These are phyloP conservation scores for Metarhizium album DNA, from an alignment of 2,329 filamentous ascomycete genomes.

Conservation along the genomic window DNA sequence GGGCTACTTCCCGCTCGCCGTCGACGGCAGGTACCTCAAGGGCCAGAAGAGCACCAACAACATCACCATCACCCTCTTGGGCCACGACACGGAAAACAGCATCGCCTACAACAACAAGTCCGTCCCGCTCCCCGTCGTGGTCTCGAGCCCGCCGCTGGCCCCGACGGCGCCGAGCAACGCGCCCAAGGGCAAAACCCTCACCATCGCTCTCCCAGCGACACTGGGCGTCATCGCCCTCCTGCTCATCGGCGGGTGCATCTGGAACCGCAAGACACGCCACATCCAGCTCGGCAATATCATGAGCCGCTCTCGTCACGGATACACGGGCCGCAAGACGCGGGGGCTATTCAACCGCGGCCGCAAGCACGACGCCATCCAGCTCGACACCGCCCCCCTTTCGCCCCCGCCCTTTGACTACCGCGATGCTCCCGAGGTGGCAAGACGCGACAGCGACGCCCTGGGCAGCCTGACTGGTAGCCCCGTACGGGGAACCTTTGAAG, in stretches of 20 bases:
- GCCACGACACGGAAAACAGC: slow-evolving; percentile 21
- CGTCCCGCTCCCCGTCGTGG: slow-evolving; percentile 28
- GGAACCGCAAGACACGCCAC: slow-evolving; percentile 38
- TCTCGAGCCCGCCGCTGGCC: slow-evolving; percentile 23
- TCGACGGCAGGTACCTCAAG: slow-evolving; percentile 22
- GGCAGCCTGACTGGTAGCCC: slow-evolving; percentile 39
- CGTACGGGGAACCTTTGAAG: slow-evolving; percentile 29
- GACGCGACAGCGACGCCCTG: slow-evolving; percentile 35
- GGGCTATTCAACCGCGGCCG: slow-evolving; percentile 22
- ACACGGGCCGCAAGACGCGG: slow-evolving; percentile 29
- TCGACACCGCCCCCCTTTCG: slow-evolving; percentile 25
- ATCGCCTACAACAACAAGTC: slow-evolving; percentile 28
- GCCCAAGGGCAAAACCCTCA: slow-evolving; percentile 30
- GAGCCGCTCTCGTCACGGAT: slow-evolving; percentile 33
- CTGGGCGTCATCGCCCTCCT: slow-evolving; percentile 36
- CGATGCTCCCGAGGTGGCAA: slow-evolving; percentile 12
- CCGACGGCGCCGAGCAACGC: slow-evolving; percentile 22
- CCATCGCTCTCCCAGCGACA: slow-evolving; percentile 41
- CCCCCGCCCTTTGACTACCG: slow-evolving; percentile 14
- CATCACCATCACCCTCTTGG: slow-evolving; percentile 35
- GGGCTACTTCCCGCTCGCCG: slow-evolving; percentile 38
- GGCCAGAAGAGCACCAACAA: slow-evolving; percentile 23
- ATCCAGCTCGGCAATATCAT: slow-evolving; percentile 43
- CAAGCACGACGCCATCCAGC: slow-evolving; percentile 32
- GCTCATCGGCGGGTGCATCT: slow-evolving; percentile 45